Evolutionary conservation across 495 filamentous ascomycete species (phyloP).

Genomic region (Penicillium ochrochloron): DNA sequence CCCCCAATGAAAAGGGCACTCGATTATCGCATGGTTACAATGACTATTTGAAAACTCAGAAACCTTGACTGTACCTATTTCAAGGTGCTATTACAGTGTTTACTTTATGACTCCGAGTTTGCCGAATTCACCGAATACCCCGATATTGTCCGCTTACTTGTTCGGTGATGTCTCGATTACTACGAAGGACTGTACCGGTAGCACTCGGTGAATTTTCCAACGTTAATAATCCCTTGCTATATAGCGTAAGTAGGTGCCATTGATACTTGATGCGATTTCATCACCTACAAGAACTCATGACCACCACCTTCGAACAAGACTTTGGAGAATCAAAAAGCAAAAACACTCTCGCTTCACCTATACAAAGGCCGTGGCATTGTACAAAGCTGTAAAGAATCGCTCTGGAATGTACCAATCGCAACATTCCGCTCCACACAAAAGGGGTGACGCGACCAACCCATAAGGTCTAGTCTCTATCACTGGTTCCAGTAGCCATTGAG

Average conservation of each 20-base stretch:
- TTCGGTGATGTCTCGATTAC: neutral
- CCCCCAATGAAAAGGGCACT: neutral
- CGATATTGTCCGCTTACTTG: neutral
- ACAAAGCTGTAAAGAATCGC: neutral
- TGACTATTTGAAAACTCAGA: neutral
- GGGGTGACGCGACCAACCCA: neutral
- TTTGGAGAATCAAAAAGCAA: neutral
- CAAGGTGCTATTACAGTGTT: neutral
- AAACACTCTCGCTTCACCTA: neutral
- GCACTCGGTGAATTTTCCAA: neutral
- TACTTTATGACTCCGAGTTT: neutral
- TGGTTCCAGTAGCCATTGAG: neutral
- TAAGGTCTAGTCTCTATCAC: neutral
- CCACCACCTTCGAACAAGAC: neutral
- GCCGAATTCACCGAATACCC: conserved; percentile 1
- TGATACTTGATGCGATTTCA: neutral
- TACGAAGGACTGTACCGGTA: neutral
- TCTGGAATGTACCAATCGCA: neutral
- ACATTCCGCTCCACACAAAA: neutral
- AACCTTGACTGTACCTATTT: neutral
- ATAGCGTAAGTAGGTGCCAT: neutral
- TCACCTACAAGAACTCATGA: neutral
- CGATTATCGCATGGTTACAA: neutral
- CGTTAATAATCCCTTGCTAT: neutral
- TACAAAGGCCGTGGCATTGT: neutral